phyloP scores from a whole-genome alignment of 2,329 filamentous ascomycete genomes.

The Geosmithia flava region DNA sequence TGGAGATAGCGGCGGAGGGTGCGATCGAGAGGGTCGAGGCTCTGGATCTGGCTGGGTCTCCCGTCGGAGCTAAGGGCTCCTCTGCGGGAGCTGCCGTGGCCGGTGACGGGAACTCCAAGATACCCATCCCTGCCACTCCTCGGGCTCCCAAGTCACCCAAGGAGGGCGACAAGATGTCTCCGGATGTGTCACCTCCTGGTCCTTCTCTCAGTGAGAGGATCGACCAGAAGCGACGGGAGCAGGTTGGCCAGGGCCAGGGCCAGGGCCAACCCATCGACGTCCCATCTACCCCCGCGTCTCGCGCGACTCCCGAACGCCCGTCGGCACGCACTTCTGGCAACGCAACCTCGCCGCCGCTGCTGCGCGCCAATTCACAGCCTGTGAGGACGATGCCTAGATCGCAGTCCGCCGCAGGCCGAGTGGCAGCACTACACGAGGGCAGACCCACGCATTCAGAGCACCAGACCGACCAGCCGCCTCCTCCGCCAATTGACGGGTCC shows the following conservation, averaged over 20 bases:
- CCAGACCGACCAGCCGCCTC: not conserved
- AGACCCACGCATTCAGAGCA: slow-evolving; percentile 14
- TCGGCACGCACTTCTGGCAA: slow-evolving; percentile 31
- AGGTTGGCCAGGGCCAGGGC: slow-evolving; percentile 8
- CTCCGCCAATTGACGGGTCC: slow-evolving; percentile 20
- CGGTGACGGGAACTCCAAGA: slow-evolving; percentile 2
- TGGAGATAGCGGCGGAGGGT: slow-evolving; percentile 15
- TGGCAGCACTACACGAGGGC: slow-evolving; percentile 20
- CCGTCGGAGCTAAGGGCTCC: slow-evolving; percentile 10
- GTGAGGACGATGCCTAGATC: slow-evolving; percentile 30
- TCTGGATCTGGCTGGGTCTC: slow-evolving; percentile 32
- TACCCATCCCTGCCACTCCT: slow-evolving; percentile 3
- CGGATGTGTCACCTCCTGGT: slow-evolving; percentile 8
- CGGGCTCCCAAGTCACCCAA: slow-evolving; percentile 11
- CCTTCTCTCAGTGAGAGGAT: slow-evolving; percentile 30
- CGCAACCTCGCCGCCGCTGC: slow-evolving; percentile 37
- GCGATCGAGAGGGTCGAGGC: slow-evolving; percentile 35
- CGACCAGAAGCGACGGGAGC: slow-evolving; percentile 38
- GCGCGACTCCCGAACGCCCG: slow-evolving; percentile 17
- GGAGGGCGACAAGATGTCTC: slow-evolving; percentile 6
- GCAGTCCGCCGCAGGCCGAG: slow-evolving; percentile 30
- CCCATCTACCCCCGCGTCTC: not conserved
- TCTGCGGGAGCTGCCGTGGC: slow-evolving; percentile 2
- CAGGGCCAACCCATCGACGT: not conserved
- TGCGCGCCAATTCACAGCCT: slow-evolving; percentile 41